These are phyloP conservation scores for Blastobotrys robertii DNA, from an alignment of 805 yeast genomes.

Conservation along the genomic window DNA sequence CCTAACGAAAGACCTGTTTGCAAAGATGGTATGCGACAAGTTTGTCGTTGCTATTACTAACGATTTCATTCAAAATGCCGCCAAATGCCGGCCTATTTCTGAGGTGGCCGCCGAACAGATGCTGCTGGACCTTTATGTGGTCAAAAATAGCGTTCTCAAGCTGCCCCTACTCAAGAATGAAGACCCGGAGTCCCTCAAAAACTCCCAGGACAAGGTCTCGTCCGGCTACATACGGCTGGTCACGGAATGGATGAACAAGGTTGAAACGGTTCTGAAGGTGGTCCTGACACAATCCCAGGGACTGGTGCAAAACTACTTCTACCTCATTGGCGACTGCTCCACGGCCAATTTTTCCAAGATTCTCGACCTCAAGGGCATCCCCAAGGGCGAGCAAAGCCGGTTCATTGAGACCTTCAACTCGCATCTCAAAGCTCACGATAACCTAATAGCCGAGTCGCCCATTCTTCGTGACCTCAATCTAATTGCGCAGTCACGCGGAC, in stretches of 20 bases:
- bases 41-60: constrained; percentile 54
- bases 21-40: constrained; percentile 66
- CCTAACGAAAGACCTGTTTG: constrained; percentile 60
- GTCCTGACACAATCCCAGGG: constrained; percentile 48
- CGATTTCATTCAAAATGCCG: constrained; percentile 48
- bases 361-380: constrained; percentile 51
- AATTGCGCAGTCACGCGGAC: not conserved
- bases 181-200: constrained; percentile 4
- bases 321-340: constrained; percentile 55
- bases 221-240: constrained; percentile 35
- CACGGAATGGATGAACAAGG: constrained; percentile 30
- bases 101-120: constrained; percentile 74
- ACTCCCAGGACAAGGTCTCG: constrained; percentile 20
- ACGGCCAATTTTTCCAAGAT: constrained; percentile 55
- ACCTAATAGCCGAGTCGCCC: constrained; percentile 23
- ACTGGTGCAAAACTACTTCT: constrained; percentile 56
- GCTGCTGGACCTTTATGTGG: constrained; percentile 55
- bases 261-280: constrained; percentile 62
- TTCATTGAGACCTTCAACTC: constrained; percentile 33
- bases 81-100: constrained; percentile 55
- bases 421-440: constrained; percentile 30
- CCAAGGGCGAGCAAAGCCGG: constrained; percentile 29
- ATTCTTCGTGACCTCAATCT: constrained; percentile 12
- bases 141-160: constrained; percentile 43
- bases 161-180: constrained; percentile 19